Conservation (phyloP, 1,284 basidiomycete genomes). For the Naganishia albida region DNA sequence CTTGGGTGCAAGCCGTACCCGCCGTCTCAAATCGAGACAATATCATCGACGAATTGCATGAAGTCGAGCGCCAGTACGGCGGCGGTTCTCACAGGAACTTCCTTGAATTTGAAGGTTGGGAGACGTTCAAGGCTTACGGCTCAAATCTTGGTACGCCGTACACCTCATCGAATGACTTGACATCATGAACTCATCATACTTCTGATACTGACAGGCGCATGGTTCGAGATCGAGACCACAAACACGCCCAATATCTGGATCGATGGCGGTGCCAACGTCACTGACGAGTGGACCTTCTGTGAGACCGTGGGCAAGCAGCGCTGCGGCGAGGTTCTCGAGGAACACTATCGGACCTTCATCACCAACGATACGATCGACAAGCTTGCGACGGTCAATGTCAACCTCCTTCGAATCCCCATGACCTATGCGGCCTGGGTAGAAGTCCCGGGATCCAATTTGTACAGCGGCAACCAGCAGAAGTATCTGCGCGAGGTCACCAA, state of each 20-base stretch:
- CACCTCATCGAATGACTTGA: background rate
- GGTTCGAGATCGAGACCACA: no score
- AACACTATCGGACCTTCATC: slow-evolving; percentile 7
- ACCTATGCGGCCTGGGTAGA: slow-evolving; percentile 17
- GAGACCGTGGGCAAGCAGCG: no score
- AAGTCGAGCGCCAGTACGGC: background rate
- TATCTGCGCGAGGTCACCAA: slow-evolving; percentile 18
- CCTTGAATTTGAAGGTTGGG: background rate
- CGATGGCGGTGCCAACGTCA: no score
- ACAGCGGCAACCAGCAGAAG: slow-evolving; percentile 6
- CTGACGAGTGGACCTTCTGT: no score
- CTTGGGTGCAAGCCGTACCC: background rate
- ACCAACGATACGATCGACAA: slow-evolving; percentile 18
- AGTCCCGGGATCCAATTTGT: slow-evolving; percentile 7
- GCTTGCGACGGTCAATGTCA: slow-evolving; percentile 6
- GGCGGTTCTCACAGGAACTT: background rate
- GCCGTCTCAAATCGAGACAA: background rate
- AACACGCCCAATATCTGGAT: no score
- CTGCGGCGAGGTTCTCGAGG: background rate
- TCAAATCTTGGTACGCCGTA: background rate
- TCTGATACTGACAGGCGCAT: no score
- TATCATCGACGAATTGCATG: background rate
- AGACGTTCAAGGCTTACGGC: background rate
- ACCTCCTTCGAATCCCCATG: slow-evolving; percentile 25
- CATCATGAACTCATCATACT: background rate